These are phyloP conservation scores for Apiotrichum veenhuisii DNA, from an alignment of 1,284 basidiomycete genomes.

Conservation along the genomic window DNA sequence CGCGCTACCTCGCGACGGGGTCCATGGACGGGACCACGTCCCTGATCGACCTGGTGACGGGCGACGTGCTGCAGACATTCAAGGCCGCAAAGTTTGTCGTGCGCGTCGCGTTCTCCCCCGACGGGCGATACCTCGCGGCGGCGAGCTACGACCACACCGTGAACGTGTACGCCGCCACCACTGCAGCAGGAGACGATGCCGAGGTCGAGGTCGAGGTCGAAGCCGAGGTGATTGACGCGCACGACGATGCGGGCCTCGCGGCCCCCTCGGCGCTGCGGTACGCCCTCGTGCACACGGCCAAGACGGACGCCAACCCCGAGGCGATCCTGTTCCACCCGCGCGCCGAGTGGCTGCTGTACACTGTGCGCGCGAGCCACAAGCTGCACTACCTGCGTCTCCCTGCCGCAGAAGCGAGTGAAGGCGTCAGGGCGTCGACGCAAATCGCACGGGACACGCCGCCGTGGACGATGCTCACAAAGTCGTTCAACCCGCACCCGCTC, in stretches of 20 bases:
- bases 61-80: conserved; percentile 40
- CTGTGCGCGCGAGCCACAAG: conserved; percentile 36
- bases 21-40: conserved; percentile 48
- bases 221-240: conserved; percentile 30
- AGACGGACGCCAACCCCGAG: conserved; percentile 45
- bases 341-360: conserved; percentile 37
- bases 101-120: conserved; percentile 39
- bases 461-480: conserved; percentile 31
- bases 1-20: conserved; percentile 43
- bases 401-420: too few species aligned
- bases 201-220: conserved; percentile 23
- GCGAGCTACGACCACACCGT: conserved; percentile 48
- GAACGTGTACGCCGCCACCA: conserved; percentile 34
- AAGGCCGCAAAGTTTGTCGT: conserved; percentile 45
- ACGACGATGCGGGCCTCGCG: conserved; percentile 36
- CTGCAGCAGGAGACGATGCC: too few species aligned
- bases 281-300: conserved; percentile 26
- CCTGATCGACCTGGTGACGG: conserved; percentile 43
- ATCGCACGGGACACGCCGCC: neutral
- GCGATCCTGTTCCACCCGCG: conserved; percentile 39
- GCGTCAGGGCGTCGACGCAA: too few species aligned
- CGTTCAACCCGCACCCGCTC: conserved; percentile 46
- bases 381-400: conserved; percentile 33
- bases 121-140: conserved; percentile 43
- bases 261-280: conserved; percentile 38